Conservation (phyloP, 805 yeast species). For the Ogataea henricii region DNA sequence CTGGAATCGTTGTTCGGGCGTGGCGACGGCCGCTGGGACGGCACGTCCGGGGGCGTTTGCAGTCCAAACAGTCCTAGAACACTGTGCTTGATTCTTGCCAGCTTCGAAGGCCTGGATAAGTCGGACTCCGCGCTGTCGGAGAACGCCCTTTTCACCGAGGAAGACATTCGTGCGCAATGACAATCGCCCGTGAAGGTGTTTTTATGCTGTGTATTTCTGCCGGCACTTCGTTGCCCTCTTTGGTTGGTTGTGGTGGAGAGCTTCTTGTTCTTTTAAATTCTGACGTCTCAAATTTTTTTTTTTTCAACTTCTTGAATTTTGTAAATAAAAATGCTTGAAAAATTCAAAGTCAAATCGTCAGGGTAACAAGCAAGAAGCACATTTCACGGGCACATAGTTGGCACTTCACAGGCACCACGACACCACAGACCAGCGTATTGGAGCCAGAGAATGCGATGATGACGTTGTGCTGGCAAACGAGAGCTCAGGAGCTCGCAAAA, state of each 20-base stretch:
- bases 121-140: constrained; percentile 13
- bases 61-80: constrained; percentile 13
- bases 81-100: constrained; percentile 17
- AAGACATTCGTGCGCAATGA: constrained; percentile 10
- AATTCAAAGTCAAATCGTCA: neutral
- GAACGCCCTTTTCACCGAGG: constrained; percentile 16
- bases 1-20: neutral
- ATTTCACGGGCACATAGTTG: too few relatives aligned
- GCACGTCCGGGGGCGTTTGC: neutral
- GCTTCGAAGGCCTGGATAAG: constrained; percentile 17
- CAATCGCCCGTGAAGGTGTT: neutral
- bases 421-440: neutral
- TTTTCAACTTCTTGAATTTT: neutral
- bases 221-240: neutral
- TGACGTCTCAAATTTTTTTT: constrained; percentile 8
- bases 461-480: neutral
- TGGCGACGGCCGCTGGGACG: neutral
- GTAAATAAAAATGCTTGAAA: neutral
- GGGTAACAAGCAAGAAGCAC: constrained; percentile 1
- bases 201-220: neutral
- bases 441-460: neutral
- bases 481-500: neutral
- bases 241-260: neutral
- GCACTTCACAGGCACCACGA: neutral
- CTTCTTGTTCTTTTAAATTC: neutral